Conservation (phyloP, 2,329 filamentous ascomycete species). For the Fusarium anthophilum region DNA sequence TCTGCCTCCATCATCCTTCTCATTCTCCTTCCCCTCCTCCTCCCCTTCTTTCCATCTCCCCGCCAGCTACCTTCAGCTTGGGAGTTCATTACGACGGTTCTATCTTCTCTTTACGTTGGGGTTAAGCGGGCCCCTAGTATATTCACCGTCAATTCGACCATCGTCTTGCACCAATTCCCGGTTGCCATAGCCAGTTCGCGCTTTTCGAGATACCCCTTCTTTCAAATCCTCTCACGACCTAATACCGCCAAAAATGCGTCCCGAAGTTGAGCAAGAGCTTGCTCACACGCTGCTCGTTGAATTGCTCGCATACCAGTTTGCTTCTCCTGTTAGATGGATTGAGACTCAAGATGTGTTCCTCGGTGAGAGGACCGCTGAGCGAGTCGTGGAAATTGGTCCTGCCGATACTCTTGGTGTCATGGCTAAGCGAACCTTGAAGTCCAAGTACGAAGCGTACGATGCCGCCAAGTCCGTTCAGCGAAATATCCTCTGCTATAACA, state of each 20-base stretch:
- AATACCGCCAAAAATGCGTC: slow-evolving; percentile 76
- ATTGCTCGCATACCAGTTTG: slow-evolving; percentile 98
- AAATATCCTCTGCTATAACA: slow-evolving; percentile 99
- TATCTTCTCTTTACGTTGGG: slow-evolving; percentile 37
- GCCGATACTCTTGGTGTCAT: slow-evolving; percentile 97
- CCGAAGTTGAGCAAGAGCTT: slow-evolving; percentile 99
- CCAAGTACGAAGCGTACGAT: slow-evolving; percentile 99
- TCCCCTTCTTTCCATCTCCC: slow-evolving; percentile 27
- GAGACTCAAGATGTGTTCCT: slow-evolving; percentile 99
- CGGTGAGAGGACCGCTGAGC: slow-evolving; percentile 93
- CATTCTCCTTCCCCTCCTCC: slow-evolving; percentile 15
- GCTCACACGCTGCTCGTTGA: slow-evolving; percentile 98
- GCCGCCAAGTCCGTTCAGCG: slow-evolving; percentile 95
- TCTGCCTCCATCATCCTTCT: slow-evolving; percentile 38
- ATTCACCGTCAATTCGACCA: slow-evolving; percentile 37
- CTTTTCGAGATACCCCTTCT: slow-evolving; percentile 45
- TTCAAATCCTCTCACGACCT: slow-evolving; percentile 40
- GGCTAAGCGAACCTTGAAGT: slow-evolving; percentile 94
- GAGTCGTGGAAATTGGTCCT: slow-evolving; percentile 96
- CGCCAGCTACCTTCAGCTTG: slow-evolving; percentile 42
- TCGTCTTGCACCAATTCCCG: slow-evolving; percentile 38
- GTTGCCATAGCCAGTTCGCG: slow-evolving; percentile 40
- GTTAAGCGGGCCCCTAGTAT: slow-evolving; percentile 41
- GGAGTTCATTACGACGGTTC: slow-evolving; percentile 41
- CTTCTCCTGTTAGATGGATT: slow-evolving; percentile 98